These are phyloP conservation scores for Yamadazyma friedrichii DNA, from an alignment of 1,139 yeast genomes.

Conservation along the genomic window DNA sequence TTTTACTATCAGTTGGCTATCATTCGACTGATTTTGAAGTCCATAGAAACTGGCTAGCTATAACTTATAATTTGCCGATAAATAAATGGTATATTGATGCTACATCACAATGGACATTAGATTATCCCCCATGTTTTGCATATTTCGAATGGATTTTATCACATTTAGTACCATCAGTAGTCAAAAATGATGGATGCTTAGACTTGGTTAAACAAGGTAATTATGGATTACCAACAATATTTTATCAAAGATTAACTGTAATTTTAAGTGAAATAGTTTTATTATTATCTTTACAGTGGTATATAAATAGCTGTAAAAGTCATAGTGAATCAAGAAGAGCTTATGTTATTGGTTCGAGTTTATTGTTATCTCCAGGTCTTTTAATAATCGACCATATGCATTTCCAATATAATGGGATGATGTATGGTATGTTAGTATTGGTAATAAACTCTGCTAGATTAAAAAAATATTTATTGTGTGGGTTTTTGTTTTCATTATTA, in stretches of 20 bases:
- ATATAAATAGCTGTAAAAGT: slow-evolving; percentile 49
- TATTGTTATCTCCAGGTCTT: slow-evolving; percentile 86
- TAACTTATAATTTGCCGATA: slow-evolving; percentile 77
- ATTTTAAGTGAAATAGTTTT: slow-evolving; percentile 72
- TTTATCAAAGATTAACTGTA: slow-evolving; percentile 81
- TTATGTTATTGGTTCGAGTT: slow-evolving; percentile 78
- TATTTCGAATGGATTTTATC: slow-evolving; percentile 85
- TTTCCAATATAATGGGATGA: slow-evolving; percentile 91
- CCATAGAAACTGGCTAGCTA: slow-evolving; percentile 95
- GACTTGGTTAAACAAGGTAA: slow-evolving; percentile 63
- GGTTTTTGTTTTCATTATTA: slow-evolving; percentile 69
- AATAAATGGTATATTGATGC: slow-evolving; percentile 79
- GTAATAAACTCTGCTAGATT: slow-evolving; percentile 72
- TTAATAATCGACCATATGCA: slow-evolving; percentile 89
- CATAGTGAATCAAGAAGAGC: slow-evolving; percentile 45
- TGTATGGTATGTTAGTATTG: slow-evolving; percentile 78
- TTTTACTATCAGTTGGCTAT: slow-evolving; percentile 42
- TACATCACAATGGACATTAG: slow-evolving; percentile 93
- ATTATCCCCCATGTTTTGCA: slow-evolving; percentile 97
- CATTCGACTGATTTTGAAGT: slow-evolving; percentile 96
- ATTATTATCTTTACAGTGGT: slow-evolving; percentile 70
- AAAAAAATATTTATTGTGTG: slow-evolving; percentile 59
- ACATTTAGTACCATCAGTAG: slow-evolving; percentile 64
- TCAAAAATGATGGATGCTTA: slow-evolving; percentile 73
- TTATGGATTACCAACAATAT: slow-evolving; percentile 75